Base-by-base conservation (phyloP, 306 rosid species). In the Oemleria cerasiformis region DNA sequence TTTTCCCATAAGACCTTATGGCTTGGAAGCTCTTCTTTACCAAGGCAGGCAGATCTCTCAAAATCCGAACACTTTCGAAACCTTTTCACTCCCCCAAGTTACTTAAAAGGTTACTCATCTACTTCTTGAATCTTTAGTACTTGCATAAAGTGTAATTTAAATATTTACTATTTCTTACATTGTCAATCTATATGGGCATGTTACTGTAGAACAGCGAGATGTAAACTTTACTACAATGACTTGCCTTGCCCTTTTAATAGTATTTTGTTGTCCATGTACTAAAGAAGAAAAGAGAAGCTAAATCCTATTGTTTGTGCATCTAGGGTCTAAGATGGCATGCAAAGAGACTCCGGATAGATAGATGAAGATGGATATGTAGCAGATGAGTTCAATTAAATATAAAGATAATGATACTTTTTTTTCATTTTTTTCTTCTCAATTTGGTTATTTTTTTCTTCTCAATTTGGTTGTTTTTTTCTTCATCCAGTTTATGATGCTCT, bases 361-460 rank as follows among this genome's bases (percentile, higher is more conserved):
- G 97, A 95, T 64, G 96, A 89, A 67, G 99, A 95, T 77, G 97
- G 99, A 79, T 96, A 95, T 75, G 84, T 94, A 25, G 99, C 97
- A 0, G 87, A 91, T 45, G 86, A 86, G 65, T 95, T 95, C 83
- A n/a, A n/a, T n/a, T n/a, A n/a, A n/a, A n/a, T n/a, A n/a, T n/a
- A n/a, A n/a, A n/a, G n/a, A n/a, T n/a, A n/a, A n/a, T n/a, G n/a
- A n/a, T n/a, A n/a, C n/a, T n/a, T n/a, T n/a, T n/a, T n/a, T n/a
- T n/a, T n/a, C n/a, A n/a, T n/a, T n/a, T n/a, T n/a, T n/a, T n/a
- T n/a, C n/a, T n/a, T n/a, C n/a, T n/a, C n/a, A n/a, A n/a, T n/a
- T n/a, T n/a, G n/a, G n/a, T n/a, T n/a, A n/a, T n/a, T n/a, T n/a
- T n/a, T n/a, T n/a, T n/a, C n/a, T n/a, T n/a, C n/a, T n/a, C n/a